Base-by-base conservation (phyloP, 352 stramenopile genomes). In the Pythium utonaiense region DNA sequence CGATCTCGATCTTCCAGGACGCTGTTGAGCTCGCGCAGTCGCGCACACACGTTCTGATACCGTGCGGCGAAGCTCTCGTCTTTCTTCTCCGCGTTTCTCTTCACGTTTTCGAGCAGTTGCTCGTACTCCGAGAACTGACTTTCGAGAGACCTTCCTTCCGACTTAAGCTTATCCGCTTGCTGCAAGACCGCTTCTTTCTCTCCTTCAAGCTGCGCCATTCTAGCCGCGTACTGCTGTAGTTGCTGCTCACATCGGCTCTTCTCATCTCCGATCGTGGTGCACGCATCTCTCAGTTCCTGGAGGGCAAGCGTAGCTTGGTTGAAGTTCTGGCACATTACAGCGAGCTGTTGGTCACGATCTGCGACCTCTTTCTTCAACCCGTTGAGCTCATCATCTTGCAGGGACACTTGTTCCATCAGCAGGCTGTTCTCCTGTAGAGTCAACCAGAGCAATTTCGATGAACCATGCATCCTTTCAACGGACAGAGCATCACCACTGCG, bases 401-500 rank as follows among this genome's bases (percentile, higher is more conserved):
- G 66, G 3, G 83, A 89, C 1, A 90, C 70, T 71, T 93, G 83
- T 41, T 93, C 83, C 76, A 91, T 89, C 24, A 93, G 57, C 73
- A 89, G 80, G 28, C 73, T 86, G 47, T 93, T 93, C 60, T 93
- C 83, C 77, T 85, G 30, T 17, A 30, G 3, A 54, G 12, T 25
- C 6, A 54, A 17, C 6, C 2, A 3, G 7, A 30, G 12, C 34
- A 8, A 27, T 5, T 28, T 45, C 12, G 31, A 6, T 40, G 6
- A 40, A 16, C 12, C 30, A 10, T 13, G 36, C 24, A 1, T 22
- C 9, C 16, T 42, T 45, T 7, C 36, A 19, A 6, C 38, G 12
- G 21, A 21, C 17, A 36, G 9, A 19, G 3, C 6, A 53, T n/a
- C n/a, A n/a, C n/a, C n/a, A 17, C 24, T 17, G 13, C 6, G 8